Base-by-base conservation (phyloP, 805 yeast genomes). In the Lachancea lanzarotensis region DNA sequence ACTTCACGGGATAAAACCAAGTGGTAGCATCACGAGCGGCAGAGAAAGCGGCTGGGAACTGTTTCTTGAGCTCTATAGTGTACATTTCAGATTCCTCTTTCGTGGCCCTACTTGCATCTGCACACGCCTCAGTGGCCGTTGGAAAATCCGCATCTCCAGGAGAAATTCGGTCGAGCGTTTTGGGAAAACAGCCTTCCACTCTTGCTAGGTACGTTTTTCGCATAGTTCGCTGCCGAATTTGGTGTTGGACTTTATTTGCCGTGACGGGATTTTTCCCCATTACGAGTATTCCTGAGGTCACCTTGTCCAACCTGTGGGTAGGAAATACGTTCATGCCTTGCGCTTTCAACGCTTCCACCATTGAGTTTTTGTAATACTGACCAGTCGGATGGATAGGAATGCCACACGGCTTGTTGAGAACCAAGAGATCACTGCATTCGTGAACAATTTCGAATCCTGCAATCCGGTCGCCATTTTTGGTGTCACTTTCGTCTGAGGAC, bases 341-440 rank as follows among this genome's bases (percentile, higher is more conserved):
- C 43, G 69, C 62, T 53, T 88, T 93, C 54, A 91, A 65, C 4
- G 89, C 73, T 57, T 81, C 82, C 4, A 91, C 83, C 29, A 87
- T 73, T 1, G 95, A 78, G 59, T 82, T 77, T 61, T 79, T 78
- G 58, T 89, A 62, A 70, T 81, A 79, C 49, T 86, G 69, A 0
- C 98, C 98, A 0, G 96, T 84, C 2, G 98, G 98, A 61, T 93
- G 98, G 1, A 87, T 91, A 0, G 98, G 98, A 1, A 93, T 73
- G 0, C 98, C 98, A 4, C 86, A 74, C 0, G 98, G 98, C 54
- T 93, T 93, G 63, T 91, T 91, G 12, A 93, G 79, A 3, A 86
- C 93, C 5, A 91, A 72, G n/a, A 86, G 59, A 33, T 81, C 73
- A 2, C 80, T 87, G 61, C 87, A 82, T 52, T 88, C 85, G 57